Evolutionary conservation across 225 moss, liverwort and hornwort genomes (phyloP).

Genomic region (Pseudisothecium myosuroides): DNA sequence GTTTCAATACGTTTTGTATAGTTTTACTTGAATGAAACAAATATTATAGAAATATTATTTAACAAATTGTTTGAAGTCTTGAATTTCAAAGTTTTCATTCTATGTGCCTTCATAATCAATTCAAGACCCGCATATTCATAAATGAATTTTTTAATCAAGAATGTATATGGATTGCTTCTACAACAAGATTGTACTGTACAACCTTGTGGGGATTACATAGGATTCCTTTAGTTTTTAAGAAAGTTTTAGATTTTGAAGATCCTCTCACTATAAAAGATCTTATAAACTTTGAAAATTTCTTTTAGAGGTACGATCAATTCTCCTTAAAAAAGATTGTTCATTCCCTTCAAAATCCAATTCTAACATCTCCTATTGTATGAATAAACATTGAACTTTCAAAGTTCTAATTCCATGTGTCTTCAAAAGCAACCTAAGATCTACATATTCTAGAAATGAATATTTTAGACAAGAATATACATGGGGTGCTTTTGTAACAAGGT

Average conservation of each 20-base stretch:
- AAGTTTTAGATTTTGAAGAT: neutral
- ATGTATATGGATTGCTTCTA: neutral
- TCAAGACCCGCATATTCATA: accelerated
- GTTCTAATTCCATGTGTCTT: neutral
- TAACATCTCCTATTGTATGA: neutral
- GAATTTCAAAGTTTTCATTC: neutral
- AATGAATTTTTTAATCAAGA: neutral
- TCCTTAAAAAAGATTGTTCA: neutral
- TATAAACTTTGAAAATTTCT: neutral
- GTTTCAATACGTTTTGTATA: no score
- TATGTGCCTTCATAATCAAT: neutral
- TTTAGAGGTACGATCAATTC: no score
- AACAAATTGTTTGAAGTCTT: no score
- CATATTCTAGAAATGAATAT: neutral
- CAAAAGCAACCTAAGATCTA: neutral
- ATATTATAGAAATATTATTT: no score
- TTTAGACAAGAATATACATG: neutral
- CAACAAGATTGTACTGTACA: neutral
- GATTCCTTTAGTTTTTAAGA: neutral
- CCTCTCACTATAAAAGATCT: neutral
- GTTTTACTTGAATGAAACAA: no score
- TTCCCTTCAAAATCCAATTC: neutral
- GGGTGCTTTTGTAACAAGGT: neutral
- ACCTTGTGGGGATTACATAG: accelerated
- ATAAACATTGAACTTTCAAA: neutral